Evolutionary conservation across 2,329 filamentous ascomycete genomes (phyloP), one percentile per base, ranked within the genome.

Genomic region (Scopulariopsis brevicaulis): DNA sequence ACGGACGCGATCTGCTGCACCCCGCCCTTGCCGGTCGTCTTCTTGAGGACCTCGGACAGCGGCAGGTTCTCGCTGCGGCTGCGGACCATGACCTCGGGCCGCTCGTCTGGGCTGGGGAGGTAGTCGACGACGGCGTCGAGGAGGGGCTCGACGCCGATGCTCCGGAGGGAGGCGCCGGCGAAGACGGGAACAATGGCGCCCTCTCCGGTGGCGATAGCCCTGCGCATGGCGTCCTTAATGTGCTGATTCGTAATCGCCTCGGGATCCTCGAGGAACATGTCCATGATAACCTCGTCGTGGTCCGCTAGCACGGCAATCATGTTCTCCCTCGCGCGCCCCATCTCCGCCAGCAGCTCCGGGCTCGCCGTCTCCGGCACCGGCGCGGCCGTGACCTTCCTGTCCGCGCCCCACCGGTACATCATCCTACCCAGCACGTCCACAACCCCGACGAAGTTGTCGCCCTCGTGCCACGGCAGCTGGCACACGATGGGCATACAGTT

Each of bases 381-480:
- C 18, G 20, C 67, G 70, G 65, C 65, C 2, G 59, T 82, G 65
- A 73, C 72, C 54, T 70, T 66, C 10, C 70, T 65, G 50, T 73
- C 72, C 1, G 69, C 68, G 51, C 81, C 71, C 85, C 93, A 97
- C 59, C 83, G 78, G 60, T 96, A 80, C 4, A 85, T 90, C 52
- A 86, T 80, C 14, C 90, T 77, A 60, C 87, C 82, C 57, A 97
- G 79, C 46, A 89, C 84, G 73, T 99, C 93, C 46, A 90, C 89
- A 28, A 97, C 82, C 28, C 94, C 94, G 25, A 85, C 82, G 64
- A 97, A 87, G 6, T 82, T 79, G 8, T 90, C 89, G 60, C 87
- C 86, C 5, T 89, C 83, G 83, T 92, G 97, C 90, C 92, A 96
- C 0, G 94, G 94, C 61, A 97, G 92, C 66, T 96, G 92, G 66